A percentile compares a stretch with the other conserved stretches of the same genome.
These are phyloP conservation scores for Andrographis paniculata DNA, from an alignment of 305 asterid species.

Conservation along the genomic window DNA sequence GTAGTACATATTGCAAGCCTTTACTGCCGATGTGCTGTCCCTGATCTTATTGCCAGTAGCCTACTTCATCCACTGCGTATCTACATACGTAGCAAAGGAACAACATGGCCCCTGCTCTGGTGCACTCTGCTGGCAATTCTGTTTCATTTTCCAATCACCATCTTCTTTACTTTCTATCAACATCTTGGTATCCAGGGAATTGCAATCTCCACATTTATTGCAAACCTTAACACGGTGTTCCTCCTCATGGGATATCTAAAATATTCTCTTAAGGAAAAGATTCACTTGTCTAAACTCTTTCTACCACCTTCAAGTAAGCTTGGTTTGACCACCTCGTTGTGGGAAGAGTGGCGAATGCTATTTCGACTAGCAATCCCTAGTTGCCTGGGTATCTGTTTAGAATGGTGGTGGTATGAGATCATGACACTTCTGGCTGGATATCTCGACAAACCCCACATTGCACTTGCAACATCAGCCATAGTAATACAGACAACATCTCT, in stretches of 20 bases:
- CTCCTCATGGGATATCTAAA: conserved; percentile 43
- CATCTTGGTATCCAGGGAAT: conserved; percentile 59
- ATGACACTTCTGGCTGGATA: conserved; percentile 84
- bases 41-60: conserved; percentile 73
- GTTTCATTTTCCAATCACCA: conserved; percentile 61
- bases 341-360: conserved; percentile 59
- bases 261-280: conserved; percentile 22
- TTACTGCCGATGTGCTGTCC: conserved; percentile 57
- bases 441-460: conserved; percentile 63
- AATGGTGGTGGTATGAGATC: conserved; percentile 97
- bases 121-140: conserved; percentile 49
- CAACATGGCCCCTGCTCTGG: conserved; percentile 81
- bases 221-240: conserved; percentile 48
- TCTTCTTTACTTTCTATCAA: conserved; percentile 57
- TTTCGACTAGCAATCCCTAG: conserved; percentile 58
- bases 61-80: conserved; percentile 75
- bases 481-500: conserved; percentile 89
- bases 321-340: conserved; percentile 26
- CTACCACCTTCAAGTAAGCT: conserved; percentile 23
- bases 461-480: conserved; percentile 78
- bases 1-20: conserved; percentile 58
- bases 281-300: conserved; percentile 28
- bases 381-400: conserved; percentile 70
- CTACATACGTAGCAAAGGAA: conserved; percentile 68
- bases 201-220: conserved; percentile 51